Conservation (phyloP, 345 rosid genomes). For the Syzygium aqueum region DNA sequence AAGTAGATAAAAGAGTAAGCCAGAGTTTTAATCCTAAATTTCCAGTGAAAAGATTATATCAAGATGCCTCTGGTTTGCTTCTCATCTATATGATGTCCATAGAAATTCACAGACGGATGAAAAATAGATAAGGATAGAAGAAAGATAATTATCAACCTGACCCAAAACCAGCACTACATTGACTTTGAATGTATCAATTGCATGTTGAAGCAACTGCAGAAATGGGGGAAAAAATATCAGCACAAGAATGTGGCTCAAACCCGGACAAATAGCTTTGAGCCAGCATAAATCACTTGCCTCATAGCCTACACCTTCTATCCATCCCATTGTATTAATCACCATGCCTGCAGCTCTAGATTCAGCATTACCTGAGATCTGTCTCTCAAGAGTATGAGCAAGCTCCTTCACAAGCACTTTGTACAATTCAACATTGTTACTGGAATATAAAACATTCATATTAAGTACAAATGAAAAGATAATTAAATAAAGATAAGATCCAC, state of each 20-base stretch:
- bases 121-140: not conserved
- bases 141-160: conserved; percentile 31
- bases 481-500: not conserved
- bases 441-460: conserved; percentile 1
- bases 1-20: not conserved
- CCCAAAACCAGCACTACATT: conserved; percentile 87
- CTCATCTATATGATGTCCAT: not conserved
- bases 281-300: conserved; percentile 35
- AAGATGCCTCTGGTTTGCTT: not conserved
- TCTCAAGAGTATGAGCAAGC: conserved; percentile 76
- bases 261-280: not conserved
- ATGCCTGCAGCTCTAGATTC: conserved; percentile 83
- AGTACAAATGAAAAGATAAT: not conserved
- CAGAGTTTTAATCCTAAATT: not conserved
- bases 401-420: conserved; percentile 74
- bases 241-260: not conserved
- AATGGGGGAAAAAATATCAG: not conserved
- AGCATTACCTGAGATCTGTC: conserved; percentile 54
- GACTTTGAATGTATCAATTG: conserved; percentile 71
- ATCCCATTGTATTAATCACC: conserved; percentile 96
- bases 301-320: conserved; percentile 87
- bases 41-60: not conserved
- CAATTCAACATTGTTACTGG: conserved; percentile 68
- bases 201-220: conserved; percentile 71
- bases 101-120: not conserved